A percentile compares a stretch with the other conserved stretches of the same genome.
phyloP scores from a whole-genome alignment of 345 rosid genomes.

The Eucalyptus caleyi region DNA sequence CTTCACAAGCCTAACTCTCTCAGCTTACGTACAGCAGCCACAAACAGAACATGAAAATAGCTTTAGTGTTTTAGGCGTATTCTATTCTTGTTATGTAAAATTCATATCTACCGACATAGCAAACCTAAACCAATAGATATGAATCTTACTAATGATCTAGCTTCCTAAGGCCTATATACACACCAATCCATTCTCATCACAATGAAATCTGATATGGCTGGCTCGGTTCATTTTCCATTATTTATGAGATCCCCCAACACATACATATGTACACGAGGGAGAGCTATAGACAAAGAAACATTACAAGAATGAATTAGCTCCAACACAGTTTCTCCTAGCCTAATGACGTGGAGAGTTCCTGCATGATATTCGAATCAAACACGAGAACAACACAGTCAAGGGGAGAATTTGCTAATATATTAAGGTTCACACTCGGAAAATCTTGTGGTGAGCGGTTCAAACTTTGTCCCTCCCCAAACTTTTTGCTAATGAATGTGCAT shows the following conservation, averaged over 20 bases:
- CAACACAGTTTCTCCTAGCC: too few species aligned
- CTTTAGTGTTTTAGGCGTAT: background rate
- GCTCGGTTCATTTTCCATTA: too few species aligned
- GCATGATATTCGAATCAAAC: too few species aligned
- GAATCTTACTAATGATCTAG: background rate
- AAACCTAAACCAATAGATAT: background rate
- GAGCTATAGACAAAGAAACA: background rate
- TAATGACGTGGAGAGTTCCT: too few species aligned
- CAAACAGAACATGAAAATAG: background rate
- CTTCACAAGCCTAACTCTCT: background rate
- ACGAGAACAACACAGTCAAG: too few species aligned
- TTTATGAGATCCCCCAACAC: background rate
- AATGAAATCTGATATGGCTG: background rate
- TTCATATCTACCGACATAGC: too few species aligned
- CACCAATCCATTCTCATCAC: background rate
- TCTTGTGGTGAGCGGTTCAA: too few species aligned
- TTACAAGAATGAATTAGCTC: too few species aligned
- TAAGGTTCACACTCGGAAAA: too few species aligned
- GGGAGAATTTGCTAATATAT: too few species aligned
- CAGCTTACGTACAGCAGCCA: background rate
- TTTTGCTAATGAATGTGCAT: too few species aligned
- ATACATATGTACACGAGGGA: background rate
- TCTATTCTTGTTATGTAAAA: background rate
- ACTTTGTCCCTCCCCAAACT: too few species aligned
- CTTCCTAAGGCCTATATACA: background rate